phyloP scores from a whole-genome alignment of 257 asterid genomes.

The Fraxinus excelsior region DNA sequence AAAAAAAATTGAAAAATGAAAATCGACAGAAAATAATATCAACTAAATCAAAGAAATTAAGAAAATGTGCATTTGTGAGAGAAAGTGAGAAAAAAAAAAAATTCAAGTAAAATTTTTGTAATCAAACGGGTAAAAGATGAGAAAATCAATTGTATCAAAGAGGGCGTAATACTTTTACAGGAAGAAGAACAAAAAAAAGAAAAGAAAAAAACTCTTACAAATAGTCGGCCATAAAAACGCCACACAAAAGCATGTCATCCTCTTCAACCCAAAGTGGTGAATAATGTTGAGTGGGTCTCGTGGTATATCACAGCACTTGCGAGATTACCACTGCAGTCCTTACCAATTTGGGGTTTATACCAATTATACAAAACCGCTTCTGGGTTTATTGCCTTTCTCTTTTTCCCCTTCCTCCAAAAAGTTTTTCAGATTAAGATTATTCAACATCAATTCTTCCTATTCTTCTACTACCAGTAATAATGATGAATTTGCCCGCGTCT shows the following conservation, averaged over 20 bases:
- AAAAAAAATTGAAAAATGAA: too few species aligned
- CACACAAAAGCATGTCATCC: not conserved
- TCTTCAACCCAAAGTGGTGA: constrained; percentile 21
- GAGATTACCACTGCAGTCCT: constrained; percentile 34
- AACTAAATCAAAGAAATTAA: too few species aligned
- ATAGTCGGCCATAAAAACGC: too few species aligned
- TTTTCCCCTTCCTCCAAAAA: constrained; percentile 15
- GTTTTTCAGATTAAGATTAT: constrained; percentile 28
- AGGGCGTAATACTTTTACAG: too few species aligned
- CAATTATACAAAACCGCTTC: constrained; percentile 18
- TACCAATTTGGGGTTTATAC: constrained; percentile 38
- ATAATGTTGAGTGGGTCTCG: constrained; percentile 46
- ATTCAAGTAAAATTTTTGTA: too few species aligned
- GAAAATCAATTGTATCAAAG: too few species aligned
- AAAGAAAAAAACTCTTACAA: too few species aligned
- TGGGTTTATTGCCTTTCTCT: constrained; percentile 26
- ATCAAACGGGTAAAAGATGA: too few species aligned
- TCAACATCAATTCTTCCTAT: constrained; percentile 26
- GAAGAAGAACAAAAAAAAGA: too few species aligned
- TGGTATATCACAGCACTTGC: constrained; percentile 40
- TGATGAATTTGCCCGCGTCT: constrained; percentile 31
- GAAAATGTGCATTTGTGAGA: too few species aligned
- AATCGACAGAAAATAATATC: too few species aligned
- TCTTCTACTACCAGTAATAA: constrained; percentile 28
- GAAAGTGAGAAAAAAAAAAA: too few species aligned